Evolutionary conservation across 1,284 basidiomycete species (phyloP), one percentile per base, ranked within the genome.

Genomic region (Inonotus obliquus): DNA sequence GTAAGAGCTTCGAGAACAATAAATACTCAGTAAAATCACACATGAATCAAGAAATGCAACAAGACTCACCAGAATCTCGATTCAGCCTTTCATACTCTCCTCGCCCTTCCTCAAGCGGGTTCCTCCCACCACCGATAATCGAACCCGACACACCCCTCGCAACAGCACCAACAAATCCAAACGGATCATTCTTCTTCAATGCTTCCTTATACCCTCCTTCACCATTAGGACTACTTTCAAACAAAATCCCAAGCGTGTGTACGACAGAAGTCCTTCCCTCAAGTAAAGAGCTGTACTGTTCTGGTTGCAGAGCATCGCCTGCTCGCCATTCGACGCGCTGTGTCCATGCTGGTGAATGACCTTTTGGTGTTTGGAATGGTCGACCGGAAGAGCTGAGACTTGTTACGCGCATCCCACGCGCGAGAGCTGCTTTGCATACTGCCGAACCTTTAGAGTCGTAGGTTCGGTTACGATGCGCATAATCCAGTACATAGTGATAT

Each of bases 201-300:
- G 85, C 82, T 35, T 76, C 71, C 74, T 99, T 99, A 81, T 99
- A 99, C 47, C 79, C 79, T 4, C 79, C 79, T 67, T 87, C 84
- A 1, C 17, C 27, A 14, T 27, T 27, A 23, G 4, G 2, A 2
- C 41, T 10, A 44, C 38, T 41, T 73, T 97, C 94, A 54, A 98
- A 79, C 54, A 99, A 83, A 44, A 90, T 94, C 47, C 96, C 96
- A n/a, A 98, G 81, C 0, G 97, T 96, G 72, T 98, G 94, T 39
- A 98, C 94, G 25, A 97, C 91, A 2, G 91, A 94, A 14, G 83
- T 83, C 29, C 82, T 83, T 57, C 74, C 74, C 1, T 83, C 79
- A 38, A 96, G 79, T 19, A 95, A 76, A 60, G 85, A 77, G 14
- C 80, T 76, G 74, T 94, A 97, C 10, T 87, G 81, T 55, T 84